phyloP scores from a whole-genome alignment of 2,329 filamentous ascomycete species.

The Mollisiaceae sp. region DNA sequence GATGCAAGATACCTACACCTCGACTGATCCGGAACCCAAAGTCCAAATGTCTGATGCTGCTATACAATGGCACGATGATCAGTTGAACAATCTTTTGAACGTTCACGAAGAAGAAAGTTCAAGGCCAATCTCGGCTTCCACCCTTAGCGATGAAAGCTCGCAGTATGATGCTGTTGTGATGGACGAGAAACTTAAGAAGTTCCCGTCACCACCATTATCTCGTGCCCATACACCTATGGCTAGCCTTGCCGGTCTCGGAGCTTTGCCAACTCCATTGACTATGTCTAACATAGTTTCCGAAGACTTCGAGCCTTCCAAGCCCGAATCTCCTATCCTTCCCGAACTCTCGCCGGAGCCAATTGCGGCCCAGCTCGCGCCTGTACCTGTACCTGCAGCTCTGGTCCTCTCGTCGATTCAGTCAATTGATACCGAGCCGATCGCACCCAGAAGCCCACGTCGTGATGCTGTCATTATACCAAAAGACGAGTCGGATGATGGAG shows the following conservation, averaged over 20 bases:
- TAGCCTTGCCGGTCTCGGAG: conserved; percentile 26
- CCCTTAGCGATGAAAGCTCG: conserved; percentile 58
- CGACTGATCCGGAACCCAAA: conserved; percentile 29
- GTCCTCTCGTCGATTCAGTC: conserved; percentile 40
- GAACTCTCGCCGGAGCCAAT: conserved; percentile 5
- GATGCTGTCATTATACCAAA: conserved; percentile 62
- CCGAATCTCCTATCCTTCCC: conserved; percentile 21
- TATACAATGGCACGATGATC: conserved; percentile 41
- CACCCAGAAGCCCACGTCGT: conserved; percentile 56
- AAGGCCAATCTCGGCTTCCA: conserved; percentile 52
- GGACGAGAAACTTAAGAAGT: conserved; percentile 57
- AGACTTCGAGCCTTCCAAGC: conserved; percentile 44
- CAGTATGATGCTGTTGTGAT: conserved; percentile 55
- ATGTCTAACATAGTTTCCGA: conserved; percentile 44
- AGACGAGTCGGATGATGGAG: conserved; percentile 45
- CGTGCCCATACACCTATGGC: conserved; percentile 38
- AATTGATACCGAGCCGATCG: conserved; percentile 40
- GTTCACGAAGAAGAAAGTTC: conserved; percentile 25
- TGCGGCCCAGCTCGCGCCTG: conserved; percentile 40
- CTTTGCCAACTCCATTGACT: conserved; percentile 36
- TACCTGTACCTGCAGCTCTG: conserved; percentile 33
- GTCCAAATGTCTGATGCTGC: conserved; percentile 38
- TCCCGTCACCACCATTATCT: conserved; percentile 58
- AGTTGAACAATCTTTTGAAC: conserved; percentile 30
- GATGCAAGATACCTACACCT: conserved; percentile 27